Evolutionary conservation across 2,329 filamentous ascomycete species (phyloP).

Genomic region (Ophiostoma australiae): DNA sequence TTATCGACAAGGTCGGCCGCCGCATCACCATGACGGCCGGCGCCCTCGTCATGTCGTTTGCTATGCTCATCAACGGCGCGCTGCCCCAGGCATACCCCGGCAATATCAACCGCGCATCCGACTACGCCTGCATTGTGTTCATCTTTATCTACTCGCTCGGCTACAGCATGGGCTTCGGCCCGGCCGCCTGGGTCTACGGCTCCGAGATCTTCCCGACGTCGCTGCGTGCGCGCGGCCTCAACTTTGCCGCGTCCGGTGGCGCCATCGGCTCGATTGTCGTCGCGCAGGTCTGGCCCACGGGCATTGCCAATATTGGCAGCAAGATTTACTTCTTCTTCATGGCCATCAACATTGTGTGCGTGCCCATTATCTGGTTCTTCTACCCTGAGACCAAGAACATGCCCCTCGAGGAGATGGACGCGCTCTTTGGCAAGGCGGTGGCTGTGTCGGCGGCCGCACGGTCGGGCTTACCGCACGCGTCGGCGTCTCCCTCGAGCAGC

Average conservation of each 20-base stretch:
- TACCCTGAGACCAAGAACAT: constrained; percentile 49
- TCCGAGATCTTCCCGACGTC: constrained; percentile 57
- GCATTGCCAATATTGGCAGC: constrained; percentile 46
- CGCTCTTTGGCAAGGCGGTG: constrained; percentile 35
- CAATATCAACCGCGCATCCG: constrained; percentile 44
- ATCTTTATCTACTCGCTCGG: constrained; percentile 56
- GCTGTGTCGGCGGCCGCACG: not conserved
- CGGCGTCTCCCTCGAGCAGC: not conserved
- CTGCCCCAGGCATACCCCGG: constrained; percentile 48
- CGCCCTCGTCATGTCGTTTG: constrained; percentile 48
- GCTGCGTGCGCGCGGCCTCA: constrained; percentile 52
- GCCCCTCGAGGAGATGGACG: constrained; percentile 47
- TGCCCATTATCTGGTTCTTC: constrained; percentile 41
- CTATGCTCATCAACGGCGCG: constrained; percentile 51
- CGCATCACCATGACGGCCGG: constrained; percentile 46
- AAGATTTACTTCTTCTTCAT: constrained; percentile 56
- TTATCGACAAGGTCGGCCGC: constrained; percentile 51
- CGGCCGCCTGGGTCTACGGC: constrained; percentile 56
- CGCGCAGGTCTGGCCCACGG: constrained; percentile 53
- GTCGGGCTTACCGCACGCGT: not conserved
- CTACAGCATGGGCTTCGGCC: constrained; percentile 54
- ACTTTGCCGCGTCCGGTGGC: constrained; percentile 50
- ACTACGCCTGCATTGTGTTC: constrained; percentile 50
- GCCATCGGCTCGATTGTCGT: constrained; percentile 53
- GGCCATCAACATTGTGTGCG: constrained; percentile 45